Base-by-base conservation (phyloP, 1,139 yeast genomes). In the Candida sojae region DNA sequence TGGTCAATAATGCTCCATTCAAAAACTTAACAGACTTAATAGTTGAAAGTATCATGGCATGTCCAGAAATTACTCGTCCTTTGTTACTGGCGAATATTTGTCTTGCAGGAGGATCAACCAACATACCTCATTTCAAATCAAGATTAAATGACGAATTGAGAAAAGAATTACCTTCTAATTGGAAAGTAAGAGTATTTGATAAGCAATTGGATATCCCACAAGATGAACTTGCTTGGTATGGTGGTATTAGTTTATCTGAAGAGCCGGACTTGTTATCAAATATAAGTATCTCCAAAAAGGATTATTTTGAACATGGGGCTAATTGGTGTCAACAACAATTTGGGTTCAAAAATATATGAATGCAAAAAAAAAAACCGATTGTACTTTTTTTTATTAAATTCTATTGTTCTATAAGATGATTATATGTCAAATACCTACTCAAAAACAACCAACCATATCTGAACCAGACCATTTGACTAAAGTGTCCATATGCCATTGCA, bases 381-480 rank as follows among this genome's bases (percentile, higher is more conserved):
- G 21, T 30, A 39, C 21, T 39, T 29, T 13, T 36, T 32, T 17
- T 41, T 26, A 17, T 25, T 11, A 11, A 17, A 17, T 17, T 17
- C 21, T 33, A 41, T 13, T 41, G 43, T 30, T 71, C 69, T 38
- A 70, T 68, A 51, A 91, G 74, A 59, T 88, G 92, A 66, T 92
- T 93, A 46, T 75, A 77, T 40, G 83, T 84, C 79, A 87, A 79
- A 67, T 87, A 88, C 53, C 95, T 76, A 53, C 96, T 87, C 39
- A 85, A 68, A 6, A 80, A 53, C 59, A 93, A 74, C 97, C 98
- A 93, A 1, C 91, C 86, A 72, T 88, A 89, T 55, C 99, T 77
- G 66, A 87, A 93, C 98, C 98, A 93, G 11, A 86, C 92, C 90
- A 93, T 88, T 65, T 93, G 99, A 3, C 96, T 84, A 54, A 75